Evolutionary conservation across 2,329 filamentous ascomycete genomes (phyloP).

Genomic region (Cladosporium oxysporum): DNA sequence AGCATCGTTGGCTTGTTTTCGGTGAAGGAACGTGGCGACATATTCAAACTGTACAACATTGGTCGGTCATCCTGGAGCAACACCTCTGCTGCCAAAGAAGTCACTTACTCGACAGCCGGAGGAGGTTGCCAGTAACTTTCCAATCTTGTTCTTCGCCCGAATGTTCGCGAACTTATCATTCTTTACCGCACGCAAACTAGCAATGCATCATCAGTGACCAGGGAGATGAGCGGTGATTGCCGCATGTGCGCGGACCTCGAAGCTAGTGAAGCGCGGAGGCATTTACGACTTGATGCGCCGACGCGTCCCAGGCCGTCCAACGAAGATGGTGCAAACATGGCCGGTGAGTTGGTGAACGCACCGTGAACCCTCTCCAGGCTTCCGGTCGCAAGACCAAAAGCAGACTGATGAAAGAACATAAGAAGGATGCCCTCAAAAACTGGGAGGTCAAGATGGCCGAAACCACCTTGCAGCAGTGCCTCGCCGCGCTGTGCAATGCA

Average conservation of each 20-base stretch:
- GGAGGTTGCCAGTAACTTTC: neutral
- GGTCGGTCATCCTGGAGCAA: neutral
- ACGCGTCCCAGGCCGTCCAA: no score
- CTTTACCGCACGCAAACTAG: neutral
- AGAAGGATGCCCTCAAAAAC: conserved; percentile 11
- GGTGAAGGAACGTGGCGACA: neutral
- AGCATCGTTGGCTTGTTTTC: neutral
- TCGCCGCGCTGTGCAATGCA: conserved; percentile 25
- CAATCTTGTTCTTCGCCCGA: neutral
- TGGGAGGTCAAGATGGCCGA: conserved; percentile 6
- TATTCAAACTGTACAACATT: neutral
- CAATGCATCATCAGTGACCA: neutral
- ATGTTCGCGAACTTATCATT: neutral
- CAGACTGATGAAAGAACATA: conserved; percentile 12
- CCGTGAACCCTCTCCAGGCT: conserved; percentile 3
- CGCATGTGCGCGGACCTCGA: neutral
- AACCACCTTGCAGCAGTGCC: neutral
- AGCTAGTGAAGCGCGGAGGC: neutral
- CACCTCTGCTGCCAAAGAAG: neutral
- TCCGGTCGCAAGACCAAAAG: neutral
- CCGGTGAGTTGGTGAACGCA: no score
- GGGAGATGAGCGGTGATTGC: neutral
- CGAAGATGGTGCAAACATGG: no score
- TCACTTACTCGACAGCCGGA: neutral
- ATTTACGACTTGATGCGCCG: neutral